Evolutionary conservation across 495 filamentous ascomycete genomes (phyloP).

Genomic region (Tuber microsphaerosporum): DNA sequence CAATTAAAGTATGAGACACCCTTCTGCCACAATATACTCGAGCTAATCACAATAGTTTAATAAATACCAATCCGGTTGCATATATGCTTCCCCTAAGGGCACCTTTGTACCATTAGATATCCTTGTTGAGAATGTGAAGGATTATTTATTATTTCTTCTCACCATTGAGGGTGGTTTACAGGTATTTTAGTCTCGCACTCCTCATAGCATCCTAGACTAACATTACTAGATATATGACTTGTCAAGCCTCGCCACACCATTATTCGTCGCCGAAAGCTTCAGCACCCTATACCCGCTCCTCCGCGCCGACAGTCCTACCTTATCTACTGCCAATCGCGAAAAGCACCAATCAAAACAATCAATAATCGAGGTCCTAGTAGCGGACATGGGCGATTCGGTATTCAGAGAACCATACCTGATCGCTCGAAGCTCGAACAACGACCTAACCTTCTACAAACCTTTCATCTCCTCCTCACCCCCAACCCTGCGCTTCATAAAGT

Average conservation of each 20-base stretch:
- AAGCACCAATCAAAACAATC: constrained; percentile 61
- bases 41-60: constrained; percentile 39
- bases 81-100: constrained; percentile 62
- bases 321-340: constrained; percentile 45
- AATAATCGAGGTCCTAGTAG: constrained; percentile 68
- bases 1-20: constrained; percentile 43
- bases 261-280: constrained; percentile 62
- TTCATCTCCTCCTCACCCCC: constrained; percentile 49
- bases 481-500: constrained; percentile 65
- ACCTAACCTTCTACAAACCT: constrained; percentile 81
- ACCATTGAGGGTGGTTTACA: constrained; percentile 62
- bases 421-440: constrained; percentile 67
- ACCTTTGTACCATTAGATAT: constrained; percentile 45
- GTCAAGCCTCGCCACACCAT: constrained; percentile 54
- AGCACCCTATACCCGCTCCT: constrained; percentile 71
- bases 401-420: constrained; percentile 70
- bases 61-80: constrained; percentile 71
- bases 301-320: constrained; percentile 55
- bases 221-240: constrained; percentile 54
- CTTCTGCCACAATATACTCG: neutral
- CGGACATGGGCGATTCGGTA: constrained; percentile 71
- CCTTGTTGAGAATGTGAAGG: constrained; percentile 44
- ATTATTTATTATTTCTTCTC: constrained; percentile 62
- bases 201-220: neutral
- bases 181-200: constrained; percentile 48